These are phyloP conservation scores for Erodium texanum DNA, from an alignment of 441 rosid species.

Conservation along the genomic window DNA sequence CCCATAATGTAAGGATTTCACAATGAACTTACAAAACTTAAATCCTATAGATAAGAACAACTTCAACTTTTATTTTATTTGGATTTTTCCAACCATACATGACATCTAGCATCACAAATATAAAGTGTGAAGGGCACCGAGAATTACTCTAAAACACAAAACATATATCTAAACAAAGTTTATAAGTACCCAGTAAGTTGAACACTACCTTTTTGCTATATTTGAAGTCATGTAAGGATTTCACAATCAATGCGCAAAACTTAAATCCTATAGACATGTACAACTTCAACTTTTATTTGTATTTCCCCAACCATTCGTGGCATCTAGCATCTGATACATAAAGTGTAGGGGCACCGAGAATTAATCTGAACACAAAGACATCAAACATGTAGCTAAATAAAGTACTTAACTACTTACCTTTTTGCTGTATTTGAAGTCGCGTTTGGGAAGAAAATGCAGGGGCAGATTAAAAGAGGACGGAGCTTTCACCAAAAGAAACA, in stretches of 20 bases:
- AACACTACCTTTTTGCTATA: slow-evolving; percentile 41
- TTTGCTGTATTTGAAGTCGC: slow-evolving; percentile 72
- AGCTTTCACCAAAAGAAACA: slow-evolving; percentile 74
- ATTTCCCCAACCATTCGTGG: background rate
- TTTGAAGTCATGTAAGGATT: slow-evolving; percentile 41
- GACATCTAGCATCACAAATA: too few relatives aligned
- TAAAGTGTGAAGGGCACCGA: too few relatives aligned
- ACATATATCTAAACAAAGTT: too few relatives aligned
- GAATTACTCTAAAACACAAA: background rate
- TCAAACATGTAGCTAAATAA: background rate
- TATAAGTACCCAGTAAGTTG: too few relatives aligned
- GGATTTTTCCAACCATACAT: too few relatives aligned
- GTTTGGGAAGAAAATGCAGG: slow-evolving; percentile 85
- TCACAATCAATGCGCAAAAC: too few relatives aligned
- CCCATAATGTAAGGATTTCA: background rate
- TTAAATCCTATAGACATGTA: background rate
- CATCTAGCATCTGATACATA: background rate
- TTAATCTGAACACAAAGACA: background rate
- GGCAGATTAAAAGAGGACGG: slow-evolving; percentile 63
- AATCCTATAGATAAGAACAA: background rate
- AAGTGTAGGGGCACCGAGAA: background rate
- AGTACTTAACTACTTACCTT: slow-evolving; percentile 36
- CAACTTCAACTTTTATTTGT: background rate
- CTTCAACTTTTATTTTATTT: too few relatives aligned
- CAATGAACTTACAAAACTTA: background rate